Percentiles rank a stretch among this genome's conserved stretches.
phyloP scores from a whole-genome alignment of 2,329 filamentous ascomycete species.

The Ophiosphaerella herpotricha region DNA sequence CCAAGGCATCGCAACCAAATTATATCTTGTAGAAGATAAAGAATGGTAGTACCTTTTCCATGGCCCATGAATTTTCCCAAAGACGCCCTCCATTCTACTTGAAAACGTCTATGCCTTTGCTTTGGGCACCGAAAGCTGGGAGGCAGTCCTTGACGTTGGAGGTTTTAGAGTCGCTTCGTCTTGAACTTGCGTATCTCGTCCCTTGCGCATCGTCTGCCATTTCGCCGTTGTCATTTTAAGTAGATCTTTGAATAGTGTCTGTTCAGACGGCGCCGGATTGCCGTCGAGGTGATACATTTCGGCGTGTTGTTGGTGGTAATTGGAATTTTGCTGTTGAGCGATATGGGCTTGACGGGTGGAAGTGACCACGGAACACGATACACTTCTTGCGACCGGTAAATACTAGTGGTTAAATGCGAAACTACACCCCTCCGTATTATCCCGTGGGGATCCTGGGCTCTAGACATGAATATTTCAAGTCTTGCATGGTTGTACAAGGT shows the following conservation, averaged over 20 bases:
- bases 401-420: conserved; percentile 10
- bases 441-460: not conserved
- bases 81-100: not conserved
- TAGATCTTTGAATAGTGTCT: conserved; percentile 26
- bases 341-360: too few species aligned
- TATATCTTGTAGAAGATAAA: too few species aligned
- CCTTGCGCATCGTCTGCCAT: conserved; percentile 23
- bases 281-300: conserved; percentile 34
- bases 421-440: conserved; percentile 5
- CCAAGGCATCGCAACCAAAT: too few species aligned
- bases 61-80: not conserved
- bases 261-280: conserved; percentile 21
- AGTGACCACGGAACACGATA: not conserved
- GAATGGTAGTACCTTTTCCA: too few species aligned
- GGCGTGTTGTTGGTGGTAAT: not conserved
- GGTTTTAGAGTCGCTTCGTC: conserved; percentile 18
- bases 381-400: conserved; percentile 8
- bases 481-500: conserved; percentile 1
- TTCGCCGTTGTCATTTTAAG: conserved; percentile 25
- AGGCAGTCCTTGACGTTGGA: conserved; percentile 42
- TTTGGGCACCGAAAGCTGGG: conserved; percentile 44
- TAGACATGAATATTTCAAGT: not conserved
- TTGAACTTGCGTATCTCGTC: conserved; percentile 5
- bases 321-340: not conserved
- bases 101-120: conserved; percentile 27